A percentile compares a stretch with the other conserved stretches of the same genome.
Evolutionary conservation across 768 basidiomycete species (phyloP).

Genomic region (Pseudohyphozyma bogoriensis): DNA sequence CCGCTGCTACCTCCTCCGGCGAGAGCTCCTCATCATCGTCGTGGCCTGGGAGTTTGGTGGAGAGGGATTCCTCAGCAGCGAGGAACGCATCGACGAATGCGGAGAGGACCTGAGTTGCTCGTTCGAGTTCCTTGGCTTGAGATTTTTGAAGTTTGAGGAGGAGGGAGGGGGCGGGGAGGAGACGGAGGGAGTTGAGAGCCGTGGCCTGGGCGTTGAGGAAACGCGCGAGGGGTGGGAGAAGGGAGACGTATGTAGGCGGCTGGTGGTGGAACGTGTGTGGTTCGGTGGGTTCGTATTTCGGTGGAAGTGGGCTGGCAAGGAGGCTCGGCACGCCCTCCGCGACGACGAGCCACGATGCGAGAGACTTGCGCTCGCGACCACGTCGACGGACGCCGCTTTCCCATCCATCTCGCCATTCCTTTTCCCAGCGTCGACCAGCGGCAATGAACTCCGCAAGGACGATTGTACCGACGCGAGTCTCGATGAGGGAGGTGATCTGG

Average conservation of each 20-base stretch:
- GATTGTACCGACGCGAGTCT: slow-evolving; percentile 6
- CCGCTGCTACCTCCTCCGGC: slow-evolving; percentile 1
- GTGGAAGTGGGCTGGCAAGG: slow-evolving; percentile 8
- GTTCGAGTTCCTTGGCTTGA: slow-evolving; percentile 19
- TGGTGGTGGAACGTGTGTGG: slow-evolving; percentile 3
- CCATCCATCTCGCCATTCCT: slow-evolving; percentile 25
- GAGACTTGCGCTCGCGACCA: neutral
- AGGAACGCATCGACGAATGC: slow-evolving; percentile 27
- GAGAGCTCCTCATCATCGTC: neutral
- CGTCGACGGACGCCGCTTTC: slow-evolving; percentile 2
- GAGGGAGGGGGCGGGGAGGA: slow-evolving; percentile 14
- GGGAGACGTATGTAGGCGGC: slow-evolving; percentile 8
- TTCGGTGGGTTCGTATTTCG: neutral
- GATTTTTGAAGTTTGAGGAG: neutral
- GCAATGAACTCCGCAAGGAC: slow-evolving; percentile 8
- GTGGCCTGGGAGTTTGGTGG: neutral
- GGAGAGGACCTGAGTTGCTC: slow-evolving; percentile 19
- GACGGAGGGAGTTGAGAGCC: slow-evolving; percentile 24
- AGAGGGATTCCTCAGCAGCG: neutral
- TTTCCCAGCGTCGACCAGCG: slow-evolving; percentile 21
- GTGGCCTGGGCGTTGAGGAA: slow-evolving; percentile 25
- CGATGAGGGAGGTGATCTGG: slow-evolving; percentile 8
- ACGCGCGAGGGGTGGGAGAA: slow-evolving; percentile 25
- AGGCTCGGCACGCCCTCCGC: slow-evolving; percentile 14
- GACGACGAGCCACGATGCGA: slow-evolving; percentile 17